Conservation (phyloP, 2,329 filamentous ascomycete genomes). For the Teratosphaeria viscida region DNA sequence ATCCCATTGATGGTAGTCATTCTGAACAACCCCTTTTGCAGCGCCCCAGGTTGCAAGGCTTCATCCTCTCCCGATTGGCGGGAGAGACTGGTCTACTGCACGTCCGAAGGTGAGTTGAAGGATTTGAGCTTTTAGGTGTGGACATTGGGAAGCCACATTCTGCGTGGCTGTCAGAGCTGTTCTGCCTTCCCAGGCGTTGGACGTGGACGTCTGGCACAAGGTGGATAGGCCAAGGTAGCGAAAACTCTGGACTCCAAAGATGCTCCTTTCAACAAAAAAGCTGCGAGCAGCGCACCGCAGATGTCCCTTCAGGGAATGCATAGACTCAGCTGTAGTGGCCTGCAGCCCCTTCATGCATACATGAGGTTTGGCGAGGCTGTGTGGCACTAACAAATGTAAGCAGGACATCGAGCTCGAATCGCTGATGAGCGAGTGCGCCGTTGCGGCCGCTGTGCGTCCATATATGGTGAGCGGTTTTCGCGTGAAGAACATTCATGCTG, state of each 20-base stretch:
- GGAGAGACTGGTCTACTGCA: slow-evolving; percentile 8
- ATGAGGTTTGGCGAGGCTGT: too few species aligned
- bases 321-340: neutral
- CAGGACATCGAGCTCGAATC: neutral
- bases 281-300: too few species aligned
- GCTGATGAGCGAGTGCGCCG: neutral
- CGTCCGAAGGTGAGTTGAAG: neutral
- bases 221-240: too few species aligned
- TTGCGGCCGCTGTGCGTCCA: neutral
- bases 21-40: neutral
- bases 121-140: neutral
- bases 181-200: too few species aligned
- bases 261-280: too few species aligned
- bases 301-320: neutral
- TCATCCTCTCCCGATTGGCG: slow-evolving; percentile 10
- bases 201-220: too few species aligned
- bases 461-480: neutral
- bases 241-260: too few species aligned
- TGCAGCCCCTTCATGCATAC: neutral
- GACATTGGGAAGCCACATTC: neutral
- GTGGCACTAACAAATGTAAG: neutral
- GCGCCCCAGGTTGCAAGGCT: neutral
- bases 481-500: too few species aligned
- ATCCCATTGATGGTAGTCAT: neutral
- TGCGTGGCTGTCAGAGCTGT: neutral